Evolutionary conservation across 192 early-diverging fungal species (phyloP), one percentile per base, ranked within the genome.

Genomic region (Coemansia sp.): DNA sequence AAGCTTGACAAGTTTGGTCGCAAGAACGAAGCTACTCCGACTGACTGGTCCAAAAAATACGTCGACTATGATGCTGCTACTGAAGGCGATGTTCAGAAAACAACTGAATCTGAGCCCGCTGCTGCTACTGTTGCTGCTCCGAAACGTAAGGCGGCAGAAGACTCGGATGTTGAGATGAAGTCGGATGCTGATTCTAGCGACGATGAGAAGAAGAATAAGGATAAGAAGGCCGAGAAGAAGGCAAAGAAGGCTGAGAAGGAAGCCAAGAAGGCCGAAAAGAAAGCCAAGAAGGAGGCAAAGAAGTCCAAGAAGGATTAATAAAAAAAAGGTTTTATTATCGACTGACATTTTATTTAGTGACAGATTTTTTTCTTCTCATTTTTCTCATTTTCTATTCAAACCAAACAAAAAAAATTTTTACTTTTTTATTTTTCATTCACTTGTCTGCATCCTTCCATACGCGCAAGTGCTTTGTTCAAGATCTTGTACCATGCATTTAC

Each of bases 1-100:
- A 96, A 98, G 86, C 85, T 99, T 17, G 97, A 99, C 85, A 97
- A 98, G 85, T 98, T 85, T 71, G 97, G 97, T 28, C 90, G 94
- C 69, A 85, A 88, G 50, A 97, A 88, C 64, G 95, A 96, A 30
- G 84, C 77, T 8, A 96, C 94, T 2, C 97, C 97, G 6, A 82
- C 66, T 14, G 72, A 74, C 54, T 99, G 97, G 97, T 91, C 87
- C 72, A 87, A 89, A 67, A 78, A 64, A 29, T 92, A 91, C 75
- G 86, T 90, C 51, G 92, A 94, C 65, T 92, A 83, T 60, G 68
- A 80, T 31, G 64, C 69, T 17, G 79, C 61, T 18, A 29, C 38
- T 5, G 40, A 58, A 57, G 55, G 38, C 52, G 59, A 48, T 20
- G 32, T 14, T 32, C 60, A 60, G 31, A 32, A 52, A 29, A 25